These are phyloP conservation scores for Breynia disticha DNA, from an alignment of 441 rosid genomes.

Conservation along the genomic window DNA sequence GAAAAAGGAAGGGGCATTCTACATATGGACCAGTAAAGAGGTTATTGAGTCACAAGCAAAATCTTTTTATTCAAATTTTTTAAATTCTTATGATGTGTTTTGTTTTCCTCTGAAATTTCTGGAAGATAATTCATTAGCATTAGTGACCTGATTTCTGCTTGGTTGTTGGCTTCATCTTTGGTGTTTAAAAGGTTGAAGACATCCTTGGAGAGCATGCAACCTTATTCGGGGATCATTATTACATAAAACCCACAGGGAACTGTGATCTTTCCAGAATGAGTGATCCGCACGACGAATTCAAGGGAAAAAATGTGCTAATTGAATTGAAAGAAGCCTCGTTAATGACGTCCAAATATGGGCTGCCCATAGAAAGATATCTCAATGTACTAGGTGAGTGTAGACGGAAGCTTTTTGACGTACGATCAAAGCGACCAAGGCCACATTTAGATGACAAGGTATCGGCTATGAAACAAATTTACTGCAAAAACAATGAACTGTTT, in stretches of 20 bases:
- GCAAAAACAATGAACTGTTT: too few relatives aligned
- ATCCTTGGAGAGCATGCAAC: slow-evolving; percentile 61
- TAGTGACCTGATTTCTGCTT: neutral
- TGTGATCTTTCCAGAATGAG: slow-evolving; percentile 83
- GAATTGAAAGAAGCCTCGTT: slow-evolving; percentile 56
- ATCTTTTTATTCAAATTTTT: neutral
- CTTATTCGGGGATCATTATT: slow-evolving; percentile 74
- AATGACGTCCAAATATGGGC: slow-evolving; percentile 49
- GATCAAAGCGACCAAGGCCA: slow-evolving; percentile 68
- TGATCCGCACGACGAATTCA: slow-evolving; percentile 78
- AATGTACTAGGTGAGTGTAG: slow-evolving; percentile 65
- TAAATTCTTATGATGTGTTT: neutral
- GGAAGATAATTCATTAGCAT: too few relatives aligned
- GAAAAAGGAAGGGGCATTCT: slow-evolving; percentile 92
- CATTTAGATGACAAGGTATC: slow-evolving; percentile 92
- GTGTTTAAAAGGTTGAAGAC: slow-evolving; percentile 51
- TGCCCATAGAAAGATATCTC: slow-evolving; percentile 50
- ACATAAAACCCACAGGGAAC: slow-evolving; percentile 64
- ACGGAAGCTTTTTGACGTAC: slow-evolving; percentile 59
- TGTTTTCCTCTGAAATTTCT: neutral
- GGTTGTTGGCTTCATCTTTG: neutral
- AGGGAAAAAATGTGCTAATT: slow-evolving; percentile 70
- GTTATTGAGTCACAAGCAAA: slow-evolving; percentile 19
- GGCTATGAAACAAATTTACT: neutral
- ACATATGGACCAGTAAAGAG: slow-evolving; percentile 75